Conservation (phyloP, 2,329 filamentous ascomycete genomes). For the Elsinoe australis region DNA sequence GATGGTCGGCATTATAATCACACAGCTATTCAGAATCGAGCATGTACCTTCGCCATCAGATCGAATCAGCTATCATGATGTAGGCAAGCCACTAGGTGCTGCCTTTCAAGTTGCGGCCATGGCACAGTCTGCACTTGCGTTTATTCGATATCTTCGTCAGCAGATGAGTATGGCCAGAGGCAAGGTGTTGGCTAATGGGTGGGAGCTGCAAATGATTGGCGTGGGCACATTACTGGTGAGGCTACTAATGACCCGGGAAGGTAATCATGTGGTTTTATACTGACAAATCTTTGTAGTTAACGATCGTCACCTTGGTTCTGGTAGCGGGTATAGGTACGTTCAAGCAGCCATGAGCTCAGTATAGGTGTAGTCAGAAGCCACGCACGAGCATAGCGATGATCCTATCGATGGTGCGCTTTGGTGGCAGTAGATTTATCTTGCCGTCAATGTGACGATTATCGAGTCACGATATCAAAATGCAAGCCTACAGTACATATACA, state of each 20-base stretch:
- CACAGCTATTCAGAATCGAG: constrained; percentile 60
- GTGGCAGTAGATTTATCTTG: too few species aligned
- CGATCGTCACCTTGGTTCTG: background rate
- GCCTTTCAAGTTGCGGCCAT: constrained; percentile 45
- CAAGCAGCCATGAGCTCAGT: background rate
- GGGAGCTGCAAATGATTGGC: constrained; percentile 49
- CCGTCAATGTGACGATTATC: too few species aligned
- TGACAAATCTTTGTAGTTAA: constrained; percentile 1
- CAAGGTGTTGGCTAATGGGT: constrained; percentile 51
- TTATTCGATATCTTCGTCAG: constrained; percentile 52
- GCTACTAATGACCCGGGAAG: constrained; percentile 18
- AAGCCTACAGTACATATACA: too few species aligned
- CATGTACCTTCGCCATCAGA: constrained; percentile 38
- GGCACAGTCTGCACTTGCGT: constrained; percentile 46
- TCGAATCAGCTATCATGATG: constrained; percentile 51
- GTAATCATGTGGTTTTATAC: background rate
- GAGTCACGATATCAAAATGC: background rate
- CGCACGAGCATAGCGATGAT: background rate
- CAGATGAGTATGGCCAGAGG: constrained; percentile 53
- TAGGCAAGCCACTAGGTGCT: constrained; percentile 53
- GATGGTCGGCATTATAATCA: constrained; percentile 57
- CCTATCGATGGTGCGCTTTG: too few species aligned
- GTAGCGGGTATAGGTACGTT: constrained; percentile 2
- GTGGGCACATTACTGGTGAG: constrained; percentile 43
- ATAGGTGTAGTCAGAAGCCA: too few species aligned